A percentile compares a stretch with the other conserved stretches of the same genome.
phyloP scores from a whole-genome alignment of 805 yeast genomes.

The Yamadazyma philogaea region DNA sequence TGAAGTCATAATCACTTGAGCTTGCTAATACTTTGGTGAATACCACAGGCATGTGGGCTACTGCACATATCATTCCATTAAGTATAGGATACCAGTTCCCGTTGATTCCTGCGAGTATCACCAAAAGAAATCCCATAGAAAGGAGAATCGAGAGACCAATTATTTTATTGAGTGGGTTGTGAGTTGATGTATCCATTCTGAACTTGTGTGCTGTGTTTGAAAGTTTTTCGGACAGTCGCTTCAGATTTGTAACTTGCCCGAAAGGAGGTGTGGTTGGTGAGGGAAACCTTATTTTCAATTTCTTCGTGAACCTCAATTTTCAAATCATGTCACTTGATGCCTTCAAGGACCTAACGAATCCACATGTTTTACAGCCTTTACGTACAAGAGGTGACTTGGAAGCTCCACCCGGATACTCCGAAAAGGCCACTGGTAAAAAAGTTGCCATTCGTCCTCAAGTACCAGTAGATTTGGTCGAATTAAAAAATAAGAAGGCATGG shows the following conservation, averaged over 20 bases:
- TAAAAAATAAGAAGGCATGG: constrained; percentile 73
- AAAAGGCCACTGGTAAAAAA: constrained; percentile 3
- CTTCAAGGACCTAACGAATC: constrained; percentile 12
- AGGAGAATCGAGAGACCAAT: constrained; percentile 73
- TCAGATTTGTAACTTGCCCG: neutral
- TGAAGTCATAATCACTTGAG: constrained; percentile 42
- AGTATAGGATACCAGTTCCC: constrained; percentile 90
- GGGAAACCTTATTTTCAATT: neutral
- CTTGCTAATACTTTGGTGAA: constrained; percentile 30
- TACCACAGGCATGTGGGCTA: constrained; percentile 39
- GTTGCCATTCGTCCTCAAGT: neutral
- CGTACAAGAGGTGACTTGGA: constrained; percentile 8
- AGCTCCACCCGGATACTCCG: constrained; percentile 18
- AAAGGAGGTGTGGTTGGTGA: neutral
- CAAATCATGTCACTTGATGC: neutral
- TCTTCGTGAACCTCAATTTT: neutral
- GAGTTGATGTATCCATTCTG: constrained; percentile 15
- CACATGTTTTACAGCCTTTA: constrained; percentile 11
- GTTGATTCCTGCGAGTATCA: constrained; percentile 81
- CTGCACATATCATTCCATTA: constrained; percentile 46
- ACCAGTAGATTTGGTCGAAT: constrained; percentile 22
- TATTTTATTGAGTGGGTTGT: constrained; percentile 69
- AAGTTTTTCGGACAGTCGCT: neutral
- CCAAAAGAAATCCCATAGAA: constrained; percentile 86
- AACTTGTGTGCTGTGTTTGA: neutral